Evolutionary conservation across 257 asterid genomes (phyloP), one percentile per base, ranked within the genome.

Genomic region (Lycium barbarum): DNA sequence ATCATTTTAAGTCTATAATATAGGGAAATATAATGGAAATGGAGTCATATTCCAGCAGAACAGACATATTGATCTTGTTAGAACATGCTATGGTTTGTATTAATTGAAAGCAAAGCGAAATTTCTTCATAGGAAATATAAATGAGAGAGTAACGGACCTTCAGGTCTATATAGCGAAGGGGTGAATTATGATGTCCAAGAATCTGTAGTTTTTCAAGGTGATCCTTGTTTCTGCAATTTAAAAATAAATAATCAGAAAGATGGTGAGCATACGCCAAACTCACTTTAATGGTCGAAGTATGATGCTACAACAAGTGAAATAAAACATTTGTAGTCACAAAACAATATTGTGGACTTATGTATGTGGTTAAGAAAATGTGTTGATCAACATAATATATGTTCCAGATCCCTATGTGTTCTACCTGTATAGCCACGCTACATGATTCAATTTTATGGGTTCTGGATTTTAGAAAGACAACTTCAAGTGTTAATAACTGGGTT

Each of bases 171-270:
- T 59, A 84, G 84, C 91, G 59, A 36, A 96, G 92, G 35, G 97
- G 98, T 68, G 98, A 96, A 87, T 87, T 90, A 87, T 93, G 97
- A 90, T 91, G 93, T 47, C 93, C 97, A 70, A 95, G 87, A 80
- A 91, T 87, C 85, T 94, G 99, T 40, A 92, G 89, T 58, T 92
- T 94, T 70, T 91, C 97, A 54, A 79, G 87, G 83, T 92, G 96
- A 88, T 84, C 96, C 89, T 87, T 91, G 85, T 91, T 95, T 90
- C 98, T 96, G 93, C 68, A 85, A 90, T 83, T 71, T 82, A 84
- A 86, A 18, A 73, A 61, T 63, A 65, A 84, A 51, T 2, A 76
- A 45, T 7, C 49, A 67, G 85, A 65, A 47, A 33, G 85, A 83
- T 51, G 55, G 17, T 7, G 15, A 76, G 54, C 8, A 53, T 47